These are phyloP conservation scores for Pythium myriotylum DNA, from an alignment of 352 stramenopile genomes.

Conservation along the genomic window DNA sequence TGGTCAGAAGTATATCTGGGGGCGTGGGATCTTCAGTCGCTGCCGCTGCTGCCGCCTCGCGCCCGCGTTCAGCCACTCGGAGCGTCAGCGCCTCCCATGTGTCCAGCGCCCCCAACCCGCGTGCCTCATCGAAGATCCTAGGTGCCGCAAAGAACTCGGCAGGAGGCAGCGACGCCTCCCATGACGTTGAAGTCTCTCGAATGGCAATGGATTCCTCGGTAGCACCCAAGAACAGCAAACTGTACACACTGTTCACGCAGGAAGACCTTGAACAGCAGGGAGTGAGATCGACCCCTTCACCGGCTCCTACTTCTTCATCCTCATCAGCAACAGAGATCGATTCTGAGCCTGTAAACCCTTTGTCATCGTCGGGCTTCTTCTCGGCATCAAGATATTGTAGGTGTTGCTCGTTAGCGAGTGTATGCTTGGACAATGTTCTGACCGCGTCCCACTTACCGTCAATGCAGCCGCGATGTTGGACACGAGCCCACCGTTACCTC, in stretches of 20 bases:
- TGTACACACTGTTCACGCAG: constrained; percentile 28
- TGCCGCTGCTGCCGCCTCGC: not conserved
- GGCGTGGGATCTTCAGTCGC: constrained; percentile 8
- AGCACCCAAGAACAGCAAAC: constrained; percentile 6
- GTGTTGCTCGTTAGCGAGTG: constrained; percentile 1
- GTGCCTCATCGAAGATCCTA: too few relatives aligned
- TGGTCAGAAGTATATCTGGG: constrained; percentile 22
- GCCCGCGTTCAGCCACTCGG: constrained; percentile 24
- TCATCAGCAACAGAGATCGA: constrained; percentile 8
- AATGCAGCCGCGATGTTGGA: constrained; percentile 49
- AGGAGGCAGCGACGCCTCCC: not conserved
- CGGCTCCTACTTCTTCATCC: not conserved
- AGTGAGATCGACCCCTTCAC: not conserved
- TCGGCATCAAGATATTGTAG: constrained; percentile 29
- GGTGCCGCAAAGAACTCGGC: not conserved
- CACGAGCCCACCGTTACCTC: constrained; percentile 66
- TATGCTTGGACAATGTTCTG: too few relatives aligned
- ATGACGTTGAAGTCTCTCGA: constrained; percentile 13
- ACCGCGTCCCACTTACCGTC: not conserved
- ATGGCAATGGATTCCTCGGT: not conserved
- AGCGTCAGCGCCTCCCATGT: constrained; percentile 27
- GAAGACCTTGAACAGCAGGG: constrained; percentile 22
- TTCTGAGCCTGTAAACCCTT: constrained; percentile 12
- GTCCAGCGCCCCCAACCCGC: not conserved
- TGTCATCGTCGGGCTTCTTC: constrained; percentile 30